phyloP scores from a whole-genome alignment of 2,329 filamentous ascomycete species.

The Macroventuria anomochaeta region DNA sequence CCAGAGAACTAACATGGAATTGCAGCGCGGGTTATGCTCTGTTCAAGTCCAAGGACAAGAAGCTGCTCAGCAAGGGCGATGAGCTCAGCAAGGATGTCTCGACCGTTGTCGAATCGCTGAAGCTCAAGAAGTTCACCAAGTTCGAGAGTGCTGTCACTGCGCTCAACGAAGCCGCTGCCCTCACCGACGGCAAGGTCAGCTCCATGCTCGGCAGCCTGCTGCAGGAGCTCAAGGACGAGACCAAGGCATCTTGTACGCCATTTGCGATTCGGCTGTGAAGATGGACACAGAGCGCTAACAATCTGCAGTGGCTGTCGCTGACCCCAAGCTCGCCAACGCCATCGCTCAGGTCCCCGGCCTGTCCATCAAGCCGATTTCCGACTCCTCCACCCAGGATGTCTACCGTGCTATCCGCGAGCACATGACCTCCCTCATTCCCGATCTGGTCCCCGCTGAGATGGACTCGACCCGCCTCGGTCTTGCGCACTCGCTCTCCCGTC shows the following conservation, averaged over 20 bases:
- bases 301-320: constrained; percentile 75
- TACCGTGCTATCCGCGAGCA: constrained; percentile 95
- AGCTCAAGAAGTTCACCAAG: constrained; percentile 95
- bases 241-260: constrained; percentile 75
- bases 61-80: constrained; percentile 86
- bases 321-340: constrained; percentile 86
- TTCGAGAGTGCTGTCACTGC: constrained; percentile 93
- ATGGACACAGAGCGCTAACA: constrained; percentile 18
- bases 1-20: constrained; percentile 29
- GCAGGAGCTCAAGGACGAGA: constrained; percentile 92
- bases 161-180: constrained; percentile 76
- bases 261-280: not conserved
- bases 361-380: constrained; percentile 82
- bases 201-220: constrained; percentile 82
- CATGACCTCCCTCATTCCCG: constrained; percentile 87
- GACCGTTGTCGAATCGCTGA: constrained; percentile 86
- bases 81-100: constrained; percentile 80
- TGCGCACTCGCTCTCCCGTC: constrained; percentile 87
- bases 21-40: constrained; percentile 95
- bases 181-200: constrained; percentile 95
- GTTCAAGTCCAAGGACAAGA: constrained; percentile 99
- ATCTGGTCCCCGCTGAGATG: constrained; percentile 82
- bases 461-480: constrained; percentile 95
- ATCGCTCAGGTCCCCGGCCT: constrained; percentile 92
- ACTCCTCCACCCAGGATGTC: constrained; percentile 82